Evolutionary conservation across 2,329 filamentous ascomycete genomes (phyloP).

Genomic region (Rhexocercosporidium sp.): DNA sequence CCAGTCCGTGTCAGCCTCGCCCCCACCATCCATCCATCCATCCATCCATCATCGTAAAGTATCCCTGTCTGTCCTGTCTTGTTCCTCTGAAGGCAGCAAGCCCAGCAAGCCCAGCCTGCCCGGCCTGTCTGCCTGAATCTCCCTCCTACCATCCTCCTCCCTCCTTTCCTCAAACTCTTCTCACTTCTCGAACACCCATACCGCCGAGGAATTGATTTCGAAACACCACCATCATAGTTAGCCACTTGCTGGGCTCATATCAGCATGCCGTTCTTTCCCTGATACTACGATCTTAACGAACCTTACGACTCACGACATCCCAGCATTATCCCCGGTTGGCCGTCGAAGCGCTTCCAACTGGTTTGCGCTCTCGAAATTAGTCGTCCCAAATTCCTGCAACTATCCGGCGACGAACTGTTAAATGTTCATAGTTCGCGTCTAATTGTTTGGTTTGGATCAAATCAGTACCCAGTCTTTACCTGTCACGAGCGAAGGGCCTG

Average conservation of each 20-base stretch:
- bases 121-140: background rate
- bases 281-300: slow-evolving; percentile 11
- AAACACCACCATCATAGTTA: background rate
- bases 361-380: background rate
- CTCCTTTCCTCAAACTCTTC: background rate
- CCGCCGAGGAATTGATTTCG: background rate
- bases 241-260: slow-evolving; percentile 21
- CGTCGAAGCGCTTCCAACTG: background rate
- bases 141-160: background rate
- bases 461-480: slow-evolving; percentile 1
- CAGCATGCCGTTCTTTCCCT: slow-evolving; percentile 21
- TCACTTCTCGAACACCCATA: background rate
- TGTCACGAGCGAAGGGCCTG: slow-evolving; percentile 4
- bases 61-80: background rate
- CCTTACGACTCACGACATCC: background rate
- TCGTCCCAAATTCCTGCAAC: background rate
- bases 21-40: slow-evolving; percentile 2
- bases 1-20: slow-evolving; percentile 3
- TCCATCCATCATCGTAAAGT: no score
- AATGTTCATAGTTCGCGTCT: background rate
- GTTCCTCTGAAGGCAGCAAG: background rate
- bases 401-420: background rate
- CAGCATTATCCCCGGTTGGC: background rate
- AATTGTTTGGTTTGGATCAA: background rate
- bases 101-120: no score